Conservation (phyloP, 768 basidiomycete genomes). For the Lactarius pseudohatsudake region DNA sequence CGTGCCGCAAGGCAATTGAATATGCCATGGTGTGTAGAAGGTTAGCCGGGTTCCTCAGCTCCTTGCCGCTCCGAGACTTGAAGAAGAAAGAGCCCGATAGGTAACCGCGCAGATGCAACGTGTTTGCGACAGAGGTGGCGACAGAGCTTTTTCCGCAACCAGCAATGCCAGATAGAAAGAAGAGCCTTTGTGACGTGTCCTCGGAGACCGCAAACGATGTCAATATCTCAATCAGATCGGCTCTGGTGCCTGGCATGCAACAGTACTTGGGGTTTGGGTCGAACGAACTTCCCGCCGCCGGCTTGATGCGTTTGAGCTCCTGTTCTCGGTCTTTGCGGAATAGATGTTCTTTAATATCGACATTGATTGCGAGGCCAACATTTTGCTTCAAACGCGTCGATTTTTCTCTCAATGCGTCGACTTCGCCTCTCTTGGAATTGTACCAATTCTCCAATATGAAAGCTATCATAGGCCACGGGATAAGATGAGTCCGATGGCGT, state of each 20-base stretch:
- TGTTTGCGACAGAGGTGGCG: not conserved
- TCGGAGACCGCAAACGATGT: too few species aligned
- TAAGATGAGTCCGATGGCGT: not conserved
- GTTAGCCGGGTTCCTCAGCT: not conserved
- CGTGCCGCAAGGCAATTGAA: not conserved
- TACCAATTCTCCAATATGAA: not conserved
- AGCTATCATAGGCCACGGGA: not conserved
- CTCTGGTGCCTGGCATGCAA: not conserved
- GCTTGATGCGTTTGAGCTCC: not conserved
- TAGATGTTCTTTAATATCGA: not conserved
- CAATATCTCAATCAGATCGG: not conserved
- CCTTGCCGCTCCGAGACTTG: not conserved
- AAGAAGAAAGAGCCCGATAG: not conserved
- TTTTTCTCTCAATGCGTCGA: not conserved
- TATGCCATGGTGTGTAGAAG: not conserved
- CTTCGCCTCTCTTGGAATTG: not conserved
- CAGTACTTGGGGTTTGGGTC: not conserved
- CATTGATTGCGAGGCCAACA: not conserved
- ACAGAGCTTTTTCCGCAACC: not conserved
- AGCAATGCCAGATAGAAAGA: too few species aligned
- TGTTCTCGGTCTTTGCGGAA: not conserved
- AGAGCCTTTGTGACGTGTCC: too few species aligned
- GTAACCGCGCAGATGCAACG: not conserved
- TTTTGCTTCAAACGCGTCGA: not conserved
- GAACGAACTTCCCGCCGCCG: not conserved